Conservation (phyloP, 2,329 filamentous ascomycete species). For the Venturiaceae sp. region DNA sequence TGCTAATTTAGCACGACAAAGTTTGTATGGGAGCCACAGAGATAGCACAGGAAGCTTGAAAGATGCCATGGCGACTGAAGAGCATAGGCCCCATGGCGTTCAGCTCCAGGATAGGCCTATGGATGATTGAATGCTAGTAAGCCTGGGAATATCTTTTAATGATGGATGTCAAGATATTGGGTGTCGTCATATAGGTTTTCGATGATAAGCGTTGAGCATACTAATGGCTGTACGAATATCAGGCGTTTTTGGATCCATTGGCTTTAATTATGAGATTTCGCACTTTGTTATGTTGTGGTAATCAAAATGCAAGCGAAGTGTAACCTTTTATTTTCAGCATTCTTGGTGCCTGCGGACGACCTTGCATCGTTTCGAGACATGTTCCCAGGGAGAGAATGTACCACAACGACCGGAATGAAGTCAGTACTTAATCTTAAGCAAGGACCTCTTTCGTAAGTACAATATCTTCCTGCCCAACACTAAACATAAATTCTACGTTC, state of each 20-base stretch:
- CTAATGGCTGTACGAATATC: not conserved
- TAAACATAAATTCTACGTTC: too few relatives aligned
- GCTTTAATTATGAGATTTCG: not conserved
- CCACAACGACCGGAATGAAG: too few relatives aligned
- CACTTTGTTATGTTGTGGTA: too few relatives aligned
- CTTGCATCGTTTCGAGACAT: too few relatives aligned
- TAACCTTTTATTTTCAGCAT: too few relatives aligned
- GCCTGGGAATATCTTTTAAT: not conserved
- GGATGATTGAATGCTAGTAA: slow-evolving; percentile 47
- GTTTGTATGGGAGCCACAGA: slow-evolving; percentile 17
- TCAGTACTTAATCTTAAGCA: too few relatives aligned
- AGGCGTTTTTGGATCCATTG: not conserved
- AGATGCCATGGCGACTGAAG: slow-evolving; percentile 20
- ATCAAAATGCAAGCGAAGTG: not conserved
- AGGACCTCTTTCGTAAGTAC: too few relatives aligned
- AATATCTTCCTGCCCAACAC: too few relatives aligned
- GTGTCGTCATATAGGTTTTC: not conserved
- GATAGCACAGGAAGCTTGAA: slow-evolving; percentile 29
- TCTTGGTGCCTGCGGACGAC: too few relatives aligned
- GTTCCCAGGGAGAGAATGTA: too few relatives aligned
- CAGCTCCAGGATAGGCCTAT: slow-evolving; percentile 68
- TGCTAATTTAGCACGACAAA: slow-evolving; percentile 16
- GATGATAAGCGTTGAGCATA: not conserved
- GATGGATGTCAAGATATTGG: not conserved
- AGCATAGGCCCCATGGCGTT: slow-evolving; percentile 38